Evolutionary conservation across 2,329 filamentous ascomycete genomes (phyloP).

Genomic region (Cercospora brassicicola): DNA sequence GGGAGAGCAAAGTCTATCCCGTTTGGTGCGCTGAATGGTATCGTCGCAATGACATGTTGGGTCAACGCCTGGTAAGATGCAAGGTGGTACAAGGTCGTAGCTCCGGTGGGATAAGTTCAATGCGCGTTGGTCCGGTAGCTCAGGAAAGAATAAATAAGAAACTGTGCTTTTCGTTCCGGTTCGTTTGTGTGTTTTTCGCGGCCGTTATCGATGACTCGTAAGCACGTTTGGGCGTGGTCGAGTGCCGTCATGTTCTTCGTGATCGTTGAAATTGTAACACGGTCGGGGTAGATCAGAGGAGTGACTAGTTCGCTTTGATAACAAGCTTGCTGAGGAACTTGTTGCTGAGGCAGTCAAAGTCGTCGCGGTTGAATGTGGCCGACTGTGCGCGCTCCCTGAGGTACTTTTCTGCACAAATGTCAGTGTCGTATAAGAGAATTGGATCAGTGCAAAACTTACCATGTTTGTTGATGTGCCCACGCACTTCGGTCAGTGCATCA

Average conservation of each 20-base stretch:
- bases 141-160: slow-evolving; percentile 18
- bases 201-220: slow-evolving; percentile 16
- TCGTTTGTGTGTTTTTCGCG: slow-evolving; percentile 13
- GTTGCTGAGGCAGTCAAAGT: slow-evolving; percentile 94
- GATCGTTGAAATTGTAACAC: slow-evolving; percentile 9
- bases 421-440: slow-evolving; percentile 10
- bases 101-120: not conserved
- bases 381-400: slow-evolving; percentile 68
- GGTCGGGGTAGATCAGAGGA: not conserved
- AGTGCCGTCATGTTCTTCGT: slow-evolving; percentile 11
- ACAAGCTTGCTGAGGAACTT: slow-evolving; percentile 97
- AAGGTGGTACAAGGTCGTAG: slow-evolving; percentile 20
- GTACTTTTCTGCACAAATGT: slow-evolving; percentile 69
- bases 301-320: slow-evolving; percentile 79
- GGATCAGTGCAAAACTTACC: slow-evolving; percentile 61
- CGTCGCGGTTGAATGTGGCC: slow-evolving; percentile 81
- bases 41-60: slow-evolving; percentile 19
- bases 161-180: slow-evolving; percentile 26
- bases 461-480: slow-evolving; percentile 87
- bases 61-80: slow-evolving; percentile 23
- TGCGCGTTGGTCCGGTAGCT: slow-evolving; percentile 6
- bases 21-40: slow-evolving; percentile 19
- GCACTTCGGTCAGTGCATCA: slow-evolving; percentile 94
- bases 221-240: slow-evolving; percentile 10
- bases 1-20: slow-evolving; percentile 13